Evolutionary conservation across 1,284 basidiomycete genomes (phyloP).

Genomic region (Mycena sp.): DNA sequence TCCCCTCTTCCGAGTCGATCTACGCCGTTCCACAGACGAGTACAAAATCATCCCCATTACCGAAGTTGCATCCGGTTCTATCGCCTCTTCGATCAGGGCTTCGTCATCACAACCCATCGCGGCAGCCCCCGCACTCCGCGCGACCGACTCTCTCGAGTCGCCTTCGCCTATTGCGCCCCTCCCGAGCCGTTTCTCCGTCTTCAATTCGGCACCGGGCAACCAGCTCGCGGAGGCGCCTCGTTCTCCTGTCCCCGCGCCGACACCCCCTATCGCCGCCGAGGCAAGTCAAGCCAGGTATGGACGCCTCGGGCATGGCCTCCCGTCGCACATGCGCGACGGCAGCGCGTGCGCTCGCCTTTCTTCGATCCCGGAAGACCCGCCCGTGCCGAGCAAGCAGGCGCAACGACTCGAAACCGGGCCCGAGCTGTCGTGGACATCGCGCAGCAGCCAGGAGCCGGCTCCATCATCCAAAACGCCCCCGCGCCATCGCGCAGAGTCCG

Average conservation of each 20-base stretch:
- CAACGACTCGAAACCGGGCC: background rate
- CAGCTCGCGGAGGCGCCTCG: background rate
- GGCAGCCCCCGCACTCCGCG: background rate
- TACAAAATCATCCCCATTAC: slow-evolving; percentile 2
- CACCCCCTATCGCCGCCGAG: background rate
- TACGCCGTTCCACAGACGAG: slow-evolving; percentile 9
- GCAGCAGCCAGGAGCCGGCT: background rate
- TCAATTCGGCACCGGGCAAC: background rate
- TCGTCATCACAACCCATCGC: background rate
- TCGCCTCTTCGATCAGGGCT: background rate
- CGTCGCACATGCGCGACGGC: slow-evolving; percentile 4
- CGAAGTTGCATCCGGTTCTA: slow-evolving; percentile 6
- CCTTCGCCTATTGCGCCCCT: background rate
- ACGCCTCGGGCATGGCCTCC: slow-evolving; percentile 8
- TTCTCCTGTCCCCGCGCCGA: background rate
- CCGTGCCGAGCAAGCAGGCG: background rate
- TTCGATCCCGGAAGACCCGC: slow-evolving; percentile 13
- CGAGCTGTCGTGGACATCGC: background rate
- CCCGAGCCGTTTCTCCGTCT: background rate
- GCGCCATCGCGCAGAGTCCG: too few relatives aligned
- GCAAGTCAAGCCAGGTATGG: background rate
- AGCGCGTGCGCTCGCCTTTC: background rate
- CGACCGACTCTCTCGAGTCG: background rate
- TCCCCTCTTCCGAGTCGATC: background rate
- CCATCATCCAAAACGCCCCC: slow-evolving; percentile 3